Evolutionary conservation across 139 green algal species (phyloP).

Genomic region (Diplosphaera chodatii): DNA sequence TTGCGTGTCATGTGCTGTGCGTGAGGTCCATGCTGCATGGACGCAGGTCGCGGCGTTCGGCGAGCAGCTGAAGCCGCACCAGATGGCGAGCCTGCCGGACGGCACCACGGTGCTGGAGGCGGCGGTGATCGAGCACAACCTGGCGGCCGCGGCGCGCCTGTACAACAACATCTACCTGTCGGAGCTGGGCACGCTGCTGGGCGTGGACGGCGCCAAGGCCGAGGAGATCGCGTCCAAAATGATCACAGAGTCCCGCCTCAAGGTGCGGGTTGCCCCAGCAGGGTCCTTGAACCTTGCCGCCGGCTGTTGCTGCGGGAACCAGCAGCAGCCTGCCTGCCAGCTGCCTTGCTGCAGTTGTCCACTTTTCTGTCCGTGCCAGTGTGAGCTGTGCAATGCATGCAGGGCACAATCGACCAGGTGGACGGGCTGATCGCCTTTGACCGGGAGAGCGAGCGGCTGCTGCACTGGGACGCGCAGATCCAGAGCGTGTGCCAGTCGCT

Average conservation of each 20-base stretch:
- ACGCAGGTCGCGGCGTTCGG: slow-evolving; percentile 80
- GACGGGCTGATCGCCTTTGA: slow-evolving; percentile 76
- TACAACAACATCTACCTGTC: slow-evolving; percentile 87
- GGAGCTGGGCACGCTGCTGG: slow-evolving; percentile 85
- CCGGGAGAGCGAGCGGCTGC: slow-evolving; percentile 47
- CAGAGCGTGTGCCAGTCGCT: slow-evolving; percentile 46
- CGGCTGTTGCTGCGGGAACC: no score
- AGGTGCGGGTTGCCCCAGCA: slow-evolving; percentile 23
- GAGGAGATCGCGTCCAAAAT: slow-evolving; percentile 80
- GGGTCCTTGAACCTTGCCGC: no score
- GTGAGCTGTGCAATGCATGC: no score
- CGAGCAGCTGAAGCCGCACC: slow-evolving; percentile 71
- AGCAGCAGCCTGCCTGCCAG: no score
- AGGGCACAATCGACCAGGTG: slow-evolving; percentile 86
- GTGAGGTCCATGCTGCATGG: no score
- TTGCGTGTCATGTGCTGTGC: no score
- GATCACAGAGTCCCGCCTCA: slow-evolving; percentile 71
- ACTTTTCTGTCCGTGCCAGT: no score
- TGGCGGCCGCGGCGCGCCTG: slow-evolving; percentile 75
- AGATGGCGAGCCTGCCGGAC: slow-evolving; percentile 68
- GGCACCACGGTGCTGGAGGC: slow-evolving; percentile 82
- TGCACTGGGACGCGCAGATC: slow-evolving; percentile 78
- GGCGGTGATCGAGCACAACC: slow-evolving; percentile 92
- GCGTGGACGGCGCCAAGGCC: slow-evolving; percentile 59
- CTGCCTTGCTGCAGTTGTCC: no score